phyloP scores from a whole-genome alignment of 164 flowering plant genomes.

The Stephania cephalantha region DNA sequence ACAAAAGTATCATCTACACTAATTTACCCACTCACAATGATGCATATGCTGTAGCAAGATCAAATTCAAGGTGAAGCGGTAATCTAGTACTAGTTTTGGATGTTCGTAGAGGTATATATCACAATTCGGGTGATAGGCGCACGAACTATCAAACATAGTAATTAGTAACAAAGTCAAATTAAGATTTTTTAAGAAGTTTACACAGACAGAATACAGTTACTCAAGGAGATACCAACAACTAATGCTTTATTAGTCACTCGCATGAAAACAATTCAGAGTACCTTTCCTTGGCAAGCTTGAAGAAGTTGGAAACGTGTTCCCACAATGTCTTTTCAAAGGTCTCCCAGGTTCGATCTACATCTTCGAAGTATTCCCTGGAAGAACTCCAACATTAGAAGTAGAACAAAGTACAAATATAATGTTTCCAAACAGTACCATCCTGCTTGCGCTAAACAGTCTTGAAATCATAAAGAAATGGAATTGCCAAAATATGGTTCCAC shows the following conservation, averaged over 20 bases:
- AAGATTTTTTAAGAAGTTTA: neutral
- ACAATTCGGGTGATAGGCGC: neutral
- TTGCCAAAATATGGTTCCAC: neutral
- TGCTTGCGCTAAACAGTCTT: neutral
- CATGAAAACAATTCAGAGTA: conserved; percentile 18
- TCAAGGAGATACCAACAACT: neutral
- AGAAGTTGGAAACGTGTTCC: conserved; percentile 81
- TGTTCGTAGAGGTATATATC: neutral
- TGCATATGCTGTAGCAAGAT: neutral
- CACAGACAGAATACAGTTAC: neutral
- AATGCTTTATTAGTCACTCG: neutral
- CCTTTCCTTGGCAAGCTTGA: conserved; percentile 91
- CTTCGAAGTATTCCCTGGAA: conserved; percentile 94
- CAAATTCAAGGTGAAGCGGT: too few relatives aligned
- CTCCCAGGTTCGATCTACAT: conserved; percentile 95
- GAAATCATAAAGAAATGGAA: neutral
- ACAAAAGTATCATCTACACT: neutral
- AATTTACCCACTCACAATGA: neutral
- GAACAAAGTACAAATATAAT: neutral
- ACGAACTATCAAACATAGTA: neutral
- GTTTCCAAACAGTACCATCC: neutral
- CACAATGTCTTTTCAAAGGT: conserved; percentile 94
- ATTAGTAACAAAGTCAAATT: neutral
- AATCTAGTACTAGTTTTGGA: neutral
- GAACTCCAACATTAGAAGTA: conserved; percentile 2